Percentiles rank a stretch among this genome's conserved stretches.
These are phyloP conservation scores for Magnaporthiopsis poae DNA, from an alignment of 2,329 filamentous ascomycete species.

Conservation along the genomic window DNA sequence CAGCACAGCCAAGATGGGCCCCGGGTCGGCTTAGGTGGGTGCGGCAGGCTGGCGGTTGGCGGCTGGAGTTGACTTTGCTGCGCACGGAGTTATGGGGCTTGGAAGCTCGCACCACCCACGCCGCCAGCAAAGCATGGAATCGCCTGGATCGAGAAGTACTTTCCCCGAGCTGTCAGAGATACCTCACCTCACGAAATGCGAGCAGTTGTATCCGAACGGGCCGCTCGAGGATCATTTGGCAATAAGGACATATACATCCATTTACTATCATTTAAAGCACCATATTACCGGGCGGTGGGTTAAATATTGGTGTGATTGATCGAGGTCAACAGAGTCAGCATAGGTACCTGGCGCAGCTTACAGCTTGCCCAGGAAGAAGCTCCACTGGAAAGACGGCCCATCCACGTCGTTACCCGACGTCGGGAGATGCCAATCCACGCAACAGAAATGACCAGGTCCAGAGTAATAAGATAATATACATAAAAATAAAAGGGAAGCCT, in stretches of 20 bases:
- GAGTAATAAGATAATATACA: neutral
- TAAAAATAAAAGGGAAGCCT: neutral
- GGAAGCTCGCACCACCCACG: neutral
- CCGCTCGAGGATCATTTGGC: too few relatives aligned
- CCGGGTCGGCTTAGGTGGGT: conserved; percentile 1
- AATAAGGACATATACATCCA: too few relatives aligned
- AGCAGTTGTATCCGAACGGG: neutral
- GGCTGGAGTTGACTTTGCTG: neutral
- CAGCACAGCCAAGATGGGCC: conserved; percentile 7
- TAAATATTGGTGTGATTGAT: neutral
- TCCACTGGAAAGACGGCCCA: neutral
- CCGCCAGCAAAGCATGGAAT: neutral
- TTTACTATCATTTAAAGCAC: too few relatives aligned
- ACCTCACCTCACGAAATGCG: neutral
- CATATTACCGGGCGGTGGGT: neutral
- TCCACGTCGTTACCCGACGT: neutral
- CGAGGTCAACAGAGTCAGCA: neutral
- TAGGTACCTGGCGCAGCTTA: neutral
- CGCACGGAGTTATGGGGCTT: conserved; percentile 1
- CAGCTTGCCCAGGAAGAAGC: neutral
- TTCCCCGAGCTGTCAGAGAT: neutral
- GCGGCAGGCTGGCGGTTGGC: conserved; percentile 7
- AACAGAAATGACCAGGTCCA: neutral
- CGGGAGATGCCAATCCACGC: neutral
- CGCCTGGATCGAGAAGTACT: too few relatives aligned